These are phyloP conservation scores for Trebouxia gelatinosa DNA, from an alignment of 163 green algal species.

Conservation along the genomic window DNA sequence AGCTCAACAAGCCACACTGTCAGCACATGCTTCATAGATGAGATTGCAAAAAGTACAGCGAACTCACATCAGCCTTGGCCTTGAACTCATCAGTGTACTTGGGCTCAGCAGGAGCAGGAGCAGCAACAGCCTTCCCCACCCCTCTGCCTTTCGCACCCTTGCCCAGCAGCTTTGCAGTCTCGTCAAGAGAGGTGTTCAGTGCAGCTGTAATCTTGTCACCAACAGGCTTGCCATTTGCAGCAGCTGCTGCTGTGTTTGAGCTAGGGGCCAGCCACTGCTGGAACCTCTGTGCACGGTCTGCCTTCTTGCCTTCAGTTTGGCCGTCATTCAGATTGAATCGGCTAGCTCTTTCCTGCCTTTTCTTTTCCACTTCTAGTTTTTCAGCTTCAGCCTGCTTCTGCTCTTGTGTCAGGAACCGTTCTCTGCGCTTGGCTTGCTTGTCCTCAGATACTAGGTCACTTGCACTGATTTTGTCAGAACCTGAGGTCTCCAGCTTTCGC, in stretches of 20 bases:
- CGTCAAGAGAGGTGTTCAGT: constrained; percentile 8
- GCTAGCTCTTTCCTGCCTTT: neutral
- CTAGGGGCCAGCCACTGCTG: constrained; percentile 13
- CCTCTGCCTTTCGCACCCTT: neutral
- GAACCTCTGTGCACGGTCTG: neutral
- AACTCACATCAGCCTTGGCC: constrained; percentile 23
- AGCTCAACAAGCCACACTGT: too few species aligned
- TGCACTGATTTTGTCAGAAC: neutral
- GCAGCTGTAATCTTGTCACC: neutral
- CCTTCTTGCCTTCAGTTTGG: neutral
- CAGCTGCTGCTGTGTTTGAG: neutral
- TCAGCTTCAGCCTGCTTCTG: neutral
- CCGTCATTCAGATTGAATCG: neutral
- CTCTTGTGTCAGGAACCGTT: neutral
- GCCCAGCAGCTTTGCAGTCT: neutral
- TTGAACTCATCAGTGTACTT: constrained; percentile 21
- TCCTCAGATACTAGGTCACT: constrained; percentile 1
- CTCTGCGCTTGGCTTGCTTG: neutral
- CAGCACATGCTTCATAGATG: neutral
- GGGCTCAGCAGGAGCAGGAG: neutral
- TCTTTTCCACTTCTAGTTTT: neutral
- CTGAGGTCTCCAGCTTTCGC: too few species aligned
- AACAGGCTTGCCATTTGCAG: neutral
- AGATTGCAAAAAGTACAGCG: neutral
- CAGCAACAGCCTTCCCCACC: neutral